phyloP scores from a whole-genome alignment of 2,329 filamentous ascomycete genomes.

The Raffaelea arxii region DNA sequence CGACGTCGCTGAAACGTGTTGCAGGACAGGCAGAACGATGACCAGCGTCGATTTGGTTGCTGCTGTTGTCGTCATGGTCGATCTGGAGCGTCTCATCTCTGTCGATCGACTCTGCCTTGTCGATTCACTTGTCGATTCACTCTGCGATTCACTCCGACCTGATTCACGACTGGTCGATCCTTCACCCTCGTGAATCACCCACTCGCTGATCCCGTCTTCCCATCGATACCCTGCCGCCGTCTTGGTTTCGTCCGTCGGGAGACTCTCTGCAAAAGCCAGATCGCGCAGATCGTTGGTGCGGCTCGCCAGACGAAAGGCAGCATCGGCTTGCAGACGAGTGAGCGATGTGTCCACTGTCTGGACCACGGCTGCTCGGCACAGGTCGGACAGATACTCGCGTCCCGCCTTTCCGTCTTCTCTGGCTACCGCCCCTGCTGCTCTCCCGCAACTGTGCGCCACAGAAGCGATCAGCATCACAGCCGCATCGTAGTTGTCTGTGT shows the following conservation, averaged over 20 bases:
- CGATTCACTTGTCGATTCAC: neutral
- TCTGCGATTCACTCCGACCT: neutral
- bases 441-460: slow-evolving; percentile 37
- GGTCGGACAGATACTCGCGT: slow-evolving; percentile 26
- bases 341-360: slow-evolving; percentile 18
- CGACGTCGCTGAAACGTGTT: too few relatives aligned
- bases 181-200: slow-evolving; percentile 19
- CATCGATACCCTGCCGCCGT: slow-evolving; percentile 19
- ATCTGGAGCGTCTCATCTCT: neutral
- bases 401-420: slow-evolving; percentile 16
- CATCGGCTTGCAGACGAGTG: slow-evolving; percentile 31
- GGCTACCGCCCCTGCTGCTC: slow-evolving; percentile 19
- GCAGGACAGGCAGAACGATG: too few relatives aligned
- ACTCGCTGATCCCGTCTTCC: slow-evolving; percentile 29
- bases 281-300: slow-evolving; percentile 43
- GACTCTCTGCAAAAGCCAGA: slow-evolving; percentile 41
- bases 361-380: slow-evolving; percentile 21
- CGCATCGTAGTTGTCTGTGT: slow-evolving; percentile 19
- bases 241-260: slow-evolving; percentile 15
- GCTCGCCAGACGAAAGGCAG: slow-evolving; percentile 41
- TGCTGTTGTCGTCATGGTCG: neutral
- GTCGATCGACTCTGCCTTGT: neutral
- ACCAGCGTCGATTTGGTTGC: too few relatives aligned
- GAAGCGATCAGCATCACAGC: slow-evolving; percentile 31
- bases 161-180: too few relatives aligned